Evolutionary conservation across 1,139 yeast species (phyloP).

Genomic region (Yamadazyma membranifaciens): DNA sequence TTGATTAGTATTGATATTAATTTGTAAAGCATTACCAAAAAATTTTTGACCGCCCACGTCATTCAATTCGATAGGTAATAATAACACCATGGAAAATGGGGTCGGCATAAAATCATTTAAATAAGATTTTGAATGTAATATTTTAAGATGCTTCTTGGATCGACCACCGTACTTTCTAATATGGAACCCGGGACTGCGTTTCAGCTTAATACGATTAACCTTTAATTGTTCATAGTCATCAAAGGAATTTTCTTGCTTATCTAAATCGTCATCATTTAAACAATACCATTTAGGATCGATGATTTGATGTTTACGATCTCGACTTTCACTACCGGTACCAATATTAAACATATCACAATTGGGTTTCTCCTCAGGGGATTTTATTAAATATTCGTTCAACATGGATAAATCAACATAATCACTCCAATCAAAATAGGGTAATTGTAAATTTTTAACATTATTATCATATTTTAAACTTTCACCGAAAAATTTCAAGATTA

Average conservation of each 20-base stretch:
- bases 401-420: slow-evolving; percentile 32
- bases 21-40: slow-evolving; percentile 15
- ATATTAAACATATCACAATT: slow-evolving; percentile 25
- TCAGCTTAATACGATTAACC: slow-evolving; percentile 6
- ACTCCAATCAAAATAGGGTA: slow-evolving; percentile 36
- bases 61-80: slow-evolving; percentile 21
- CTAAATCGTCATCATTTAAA: slow-evolving; percentile 26
- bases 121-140: slow-evolving; percentile 36
- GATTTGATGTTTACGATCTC: slow-evolving; percentile 21
- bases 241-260: slow-evolving; percentile 2
- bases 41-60: slow-evolving; percentile 11
- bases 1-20: slow-evolving; percentile 17
- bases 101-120: slow-evolving; percentile 44
- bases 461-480: slow-evolving; percentile 10
- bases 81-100: slow-evolving; percentile 37
- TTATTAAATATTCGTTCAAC: slow-evolving; percentile 20
- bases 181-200: slow-evolving; percentile 36
- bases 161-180: slow-evolving; percentile 34
- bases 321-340: slow-evolving; percentile 14
- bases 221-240: background rate
- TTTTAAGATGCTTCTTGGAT: slow-evolving; percentile 24
- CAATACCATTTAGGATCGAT: slow-evolving; percentile 22
- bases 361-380: slow-evolving; percentile 13
- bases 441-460: slow-evolving; percentile 5
- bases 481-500: slow-evolving; percentile 22